These are phyloP conservation scores for Chalaropsis thielavioides DNA, from an alignment of 2,329 filamentous ascomycete species.

Conservation along the genomic window DNA sequence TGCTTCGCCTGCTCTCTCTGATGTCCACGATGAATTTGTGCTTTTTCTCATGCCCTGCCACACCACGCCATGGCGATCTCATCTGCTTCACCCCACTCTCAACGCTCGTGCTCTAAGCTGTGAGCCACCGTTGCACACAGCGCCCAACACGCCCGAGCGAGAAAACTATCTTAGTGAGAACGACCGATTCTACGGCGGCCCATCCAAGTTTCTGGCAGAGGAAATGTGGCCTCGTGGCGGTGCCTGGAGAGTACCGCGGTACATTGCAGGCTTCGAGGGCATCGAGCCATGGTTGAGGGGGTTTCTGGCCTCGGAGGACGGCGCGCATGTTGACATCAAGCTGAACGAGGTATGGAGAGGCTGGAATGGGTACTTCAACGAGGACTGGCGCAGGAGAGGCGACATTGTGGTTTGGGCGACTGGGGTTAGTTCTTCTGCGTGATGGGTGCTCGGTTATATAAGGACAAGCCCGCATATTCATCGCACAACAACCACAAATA, in stretches of 20 bases:
- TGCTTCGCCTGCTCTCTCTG: slow-evolving; percentile 21
- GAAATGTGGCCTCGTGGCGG: slow-evolving; percentile 32
- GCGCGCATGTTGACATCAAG: slow-evolving; percentile 27
- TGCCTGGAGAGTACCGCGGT: slow-evolving; percentile 33
- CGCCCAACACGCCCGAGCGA: slow-evolving; percentile 45
- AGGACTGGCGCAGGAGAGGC: slow-evolving; percentile 43
- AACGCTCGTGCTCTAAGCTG: slow-evolving; percentile 76
- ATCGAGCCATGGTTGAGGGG: slow-evolving; percentile 34
- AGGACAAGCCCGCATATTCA: neutral
- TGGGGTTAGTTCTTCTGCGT: neutral
- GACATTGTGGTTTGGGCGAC: slow-evolving; percentile 44
- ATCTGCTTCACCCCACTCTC: slow-evolving; percentile 61
- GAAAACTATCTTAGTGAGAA: slow-evolving; percentile 71
- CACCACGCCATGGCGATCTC: slow-evolving; percentile 85
- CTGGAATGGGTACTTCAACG: slow-evolving; percentile 48
- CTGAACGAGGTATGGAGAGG: slow-evolving; percentile 38
- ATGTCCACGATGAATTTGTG: slow-evolving; percentile 33
- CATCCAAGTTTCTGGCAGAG: slow-evolving; percentile 37
- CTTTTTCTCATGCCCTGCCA: slow-evolving; percentile 93
- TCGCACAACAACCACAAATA: neutral
- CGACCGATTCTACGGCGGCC: slow-evolving; percentile 71
- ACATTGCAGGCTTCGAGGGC: slow-evolving; percentile 47
- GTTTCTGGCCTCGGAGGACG: slow-evolving; percentile 31
- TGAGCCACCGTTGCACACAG: slow-evolving; percentile 64
- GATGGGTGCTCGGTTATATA: neutral